These are phyloP conservation scores for Choiromyces venosus DNA, from an alignment of 495 filamentous ascomycete species.

Conservation along the genomic window DNA sequence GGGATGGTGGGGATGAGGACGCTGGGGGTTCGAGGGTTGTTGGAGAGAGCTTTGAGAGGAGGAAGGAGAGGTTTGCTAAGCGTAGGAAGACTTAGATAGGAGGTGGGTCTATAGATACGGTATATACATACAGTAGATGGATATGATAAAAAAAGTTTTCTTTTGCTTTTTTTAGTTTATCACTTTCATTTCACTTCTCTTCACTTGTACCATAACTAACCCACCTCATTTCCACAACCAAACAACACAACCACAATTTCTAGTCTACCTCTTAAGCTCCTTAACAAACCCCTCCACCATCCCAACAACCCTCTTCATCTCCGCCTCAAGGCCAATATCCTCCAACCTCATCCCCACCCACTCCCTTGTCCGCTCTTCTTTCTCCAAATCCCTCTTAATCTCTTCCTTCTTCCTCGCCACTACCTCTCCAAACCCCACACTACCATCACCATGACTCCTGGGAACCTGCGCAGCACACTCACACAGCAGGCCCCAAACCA, in stretches of 20 bases:
- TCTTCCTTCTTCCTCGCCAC: constrained; percentile 33
- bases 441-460: constrained; percentile 26
- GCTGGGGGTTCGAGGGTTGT: constrained; percentile 19
- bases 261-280: constrained; percentile 11
- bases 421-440: constrained; percentile 17
- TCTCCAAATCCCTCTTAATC: constrained; percentile 29
- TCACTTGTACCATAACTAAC: not conserved
- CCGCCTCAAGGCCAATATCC: constrained; percentile 27
- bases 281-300: constrained; percentile 20
- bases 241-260: not conserved
- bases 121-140: not conserved
- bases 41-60: constrained; percentile 34
- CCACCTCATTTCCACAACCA: not conserved
- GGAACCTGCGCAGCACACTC: constrained; percentile 30
- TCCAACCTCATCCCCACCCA: constrained; percentile 24
- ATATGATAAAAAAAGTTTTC: not conserved
- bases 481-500: constrained; percentile 32
- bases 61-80: constrained; percentile 33
- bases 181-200: not conserved
- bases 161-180: not conserved
- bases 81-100: constrained; percentile 34
- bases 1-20: constrained; percentile 16
- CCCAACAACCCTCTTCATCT: constrained; percentile 20
- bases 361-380: constrained; percentile 16
- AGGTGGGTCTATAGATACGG: not conserved